phyloP scores from a whole-genome alignment of 768 basidiomycete genomes.

The Suillus fuscotomentosus region DNA sequence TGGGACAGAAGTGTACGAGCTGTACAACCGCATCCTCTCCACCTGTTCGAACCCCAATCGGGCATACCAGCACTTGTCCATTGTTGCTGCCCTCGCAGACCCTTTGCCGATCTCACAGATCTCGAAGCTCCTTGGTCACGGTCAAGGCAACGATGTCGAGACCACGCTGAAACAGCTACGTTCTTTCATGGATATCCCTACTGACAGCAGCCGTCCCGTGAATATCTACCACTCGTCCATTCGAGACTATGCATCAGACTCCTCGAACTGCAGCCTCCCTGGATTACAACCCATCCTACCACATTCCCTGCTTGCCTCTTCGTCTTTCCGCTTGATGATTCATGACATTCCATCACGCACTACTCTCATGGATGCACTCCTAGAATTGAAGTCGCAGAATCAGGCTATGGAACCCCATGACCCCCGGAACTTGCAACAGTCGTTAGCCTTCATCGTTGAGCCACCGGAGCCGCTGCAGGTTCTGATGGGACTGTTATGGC shows the following conservation, averaged over 20 bases:
- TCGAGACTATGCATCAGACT: neutral
- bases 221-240: neutral
- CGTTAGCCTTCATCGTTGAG: neutral
- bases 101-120: neutral
- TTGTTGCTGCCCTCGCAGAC: neutral
- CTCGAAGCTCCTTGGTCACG: neutral
- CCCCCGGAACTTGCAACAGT: neutral
- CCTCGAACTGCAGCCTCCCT: neutral
- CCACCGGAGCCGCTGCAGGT: neutral
- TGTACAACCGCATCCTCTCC: neutral
- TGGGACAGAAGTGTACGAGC: neutral
- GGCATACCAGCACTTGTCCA: neutral
- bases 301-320: neutral
- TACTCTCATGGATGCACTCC: neutral
- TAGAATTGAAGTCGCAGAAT: neutral
- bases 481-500: neutral
- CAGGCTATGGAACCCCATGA: neutral
- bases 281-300: neutral
- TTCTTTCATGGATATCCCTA: neutral
- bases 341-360: neutral
- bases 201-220: neutral
- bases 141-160: neutral
- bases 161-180: neutral
- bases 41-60: neutral
- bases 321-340: neutral